Evolutionary conservation across 1,284 basidiomycete species (phyloP), one percentile per base, ranked within the genome.

Genomic region (Rhodotorula sp.): DNA sequence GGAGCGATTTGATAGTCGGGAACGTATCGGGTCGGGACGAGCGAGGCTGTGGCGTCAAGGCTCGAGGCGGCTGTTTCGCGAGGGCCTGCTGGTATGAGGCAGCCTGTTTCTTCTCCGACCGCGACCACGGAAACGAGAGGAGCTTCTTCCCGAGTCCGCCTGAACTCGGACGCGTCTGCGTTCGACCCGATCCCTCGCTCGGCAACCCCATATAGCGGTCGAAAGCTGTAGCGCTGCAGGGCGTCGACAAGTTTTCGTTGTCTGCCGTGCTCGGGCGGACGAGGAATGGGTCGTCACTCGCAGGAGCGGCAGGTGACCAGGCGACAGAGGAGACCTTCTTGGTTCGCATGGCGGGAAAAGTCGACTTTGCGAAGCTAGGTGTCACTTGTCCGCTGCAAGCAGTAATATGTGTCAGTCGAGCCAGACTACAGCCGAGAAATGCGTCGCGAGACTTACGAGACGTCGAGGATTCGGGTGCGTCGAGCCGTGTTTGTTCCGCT

Each of bases 111-210:
- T 67, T 67, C 46, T 69, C 71, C 8, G 44, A 39, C 5, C 62
- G 51, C 36, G 60, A 54, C 62, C 71, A 64, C 2, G 62, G 65
- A 15, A 66, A 72, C 34, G 64, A 66, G 9, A 67, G 47, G 15
- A 72, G 62, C 48, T 72, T 72, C 59, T 64, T 70, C 49, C 68
- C 68, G 8, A 55, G 48, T 27, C 61, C 60, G 39, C 52, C 51
- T 44, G 53, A 47, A 32, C 9, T 47, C 29, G 13, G 59, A 59
- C 24, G 15, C 51, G 17, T 48, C 64, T 30, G 32, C 58, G 2
- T 13, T 46, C 39, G 44, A 57, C 44, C 27, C n/a, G 6, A 20
- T 22, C n/a, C 49, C n/a, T 36, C 27, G n/a, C 15, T 48, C 19
- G 20, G 39, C 47, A 55, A 51, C 30, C 47, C 67, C 67, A 69